Conservation (phyloP, 192 early-diverging fungal species). For the Coemansia sp. region DNA sequence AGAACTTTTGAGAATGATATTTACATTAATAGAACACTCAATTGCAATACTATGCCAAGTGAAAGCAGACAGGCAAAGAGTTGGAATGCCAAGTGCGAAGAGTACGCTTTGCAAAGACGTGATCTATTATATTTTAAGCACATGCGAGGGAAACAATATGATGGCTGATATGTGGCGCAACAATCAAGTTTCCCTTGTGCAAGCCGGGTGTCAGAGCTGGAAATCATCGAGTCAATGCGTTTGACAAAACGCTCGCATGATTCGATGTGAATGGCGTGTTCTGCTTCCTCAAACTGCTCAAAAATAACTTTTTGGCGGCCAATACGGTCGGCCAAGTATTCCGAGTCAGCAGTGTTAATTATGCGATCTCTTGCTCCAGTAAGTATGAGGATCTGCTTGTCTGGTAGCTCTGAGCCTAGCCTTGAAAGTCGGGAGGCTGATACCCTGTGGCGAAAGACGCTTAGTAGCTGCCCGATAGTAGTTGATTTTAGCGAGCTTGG, state of each 20-base stretch:
- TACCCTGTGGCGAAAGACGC: slow-evolving; percentile 46
- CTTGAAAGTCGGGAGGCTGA: slow-evolving; percentile 23
- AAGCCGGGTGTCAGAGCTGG: neutral
- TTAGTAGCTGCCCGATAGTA: slow-evolving; percentile 37
- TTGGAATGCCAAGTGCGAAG: neutral
- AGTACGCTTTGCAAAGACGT: neutral
- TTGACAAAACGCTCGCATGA: slow-evolving; percentile 18
- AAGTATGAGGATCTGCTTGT: slow-evolving; percentile 43
- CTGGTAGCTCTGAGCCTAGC: slow-evolving; percentile 28
- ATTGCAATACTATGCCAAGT: neutral
- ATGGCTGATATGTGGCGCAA: neutral
- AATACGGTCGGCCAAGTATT: slow-evolving; percentile 36
- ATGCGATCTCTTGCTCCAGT: slow-evolving; percentile 42
- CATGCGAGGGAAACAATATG: neutral
- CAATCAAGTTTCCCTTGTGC: neutral
- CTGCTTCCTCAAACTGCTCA: slow-evolving; percentile 34
- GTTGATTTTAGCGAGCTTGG: slow-evolving; percentile 27
- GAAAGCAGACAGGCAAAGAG: neutral
- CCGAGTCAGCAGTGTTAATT: slow-evolving; percentile 38
- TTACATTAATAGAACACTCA: neutral
- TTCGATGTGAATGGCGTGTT: slow-evolving; percentile 36
- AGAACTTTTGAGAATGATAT: neutral
- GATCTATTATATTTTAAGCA: too few relatives aligned
- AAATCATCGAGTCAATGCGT: slow-evolving; percentile 35
- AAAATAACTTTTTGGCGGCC: slow-evolving; percentile 39